Base-by-base conservation (phyloP, 2,329 filamentous ascomycete genomes). In the Zasmidium cellare region DNA sequence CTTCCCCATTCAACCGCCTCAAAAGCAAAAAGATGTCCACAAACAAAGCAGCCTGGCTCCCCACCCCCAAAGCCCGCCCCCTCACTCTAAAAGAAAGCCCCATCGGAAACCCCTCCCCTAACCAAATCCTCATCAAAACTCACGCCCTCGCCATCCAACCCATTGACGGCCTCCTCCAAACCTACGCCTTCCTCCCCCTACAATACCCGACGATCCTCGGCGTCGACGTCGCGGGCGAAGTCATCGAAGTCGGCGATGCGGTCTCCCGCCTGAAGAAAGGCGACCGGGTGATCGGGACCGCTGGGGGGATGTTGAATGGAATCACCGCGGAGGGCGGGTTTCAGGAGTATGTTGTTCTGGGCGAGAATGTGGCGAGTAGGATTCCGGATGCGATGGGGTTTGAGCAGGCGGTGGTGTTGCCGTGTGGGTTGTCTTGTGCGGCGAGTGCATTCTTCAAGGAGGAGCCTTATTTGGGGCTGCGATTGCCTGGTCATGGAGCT, bases 181-280 rank as follows among this genome's bases (percentile, higher is more conserved):
- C 3, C 28, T 14, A 44, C 35, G 35, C 28, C 16, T 9, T 45
- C 3, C 20, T 45, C 35, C 63, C 66, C 9, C 62, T 73, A 12
- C 69, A 74, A 60, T 55, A 51, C 44, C 49, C 58, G 41, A 71
- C 79, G 2, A 68, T 80, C 7, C 78, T 78, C 2, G 74, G 71
- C 35, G 82, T 79, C 23, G 82, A 84, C 58, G 80, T 80, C 12
- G 79, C 81, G 9, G 82, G 81, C 38, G 72, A 71, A 2, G 80
- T 84, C 41, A 72, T 79, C 45, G 74, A 74, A 1, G 78, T 85
- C 20, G 85, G 85, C 51, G 71, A 77, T 9, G 78, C 80, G n/a
- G 85, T 87, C 11, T 77, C 72, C 12, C 75, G 78, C 31, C 85
- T 85, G 76, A 79, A 81, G 67, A 73, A 72, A 62, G 85, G 81